phyloP scores from a whole-genome alignment of 805 yeast species.

The Lipomyces mesembrius region DNA sequence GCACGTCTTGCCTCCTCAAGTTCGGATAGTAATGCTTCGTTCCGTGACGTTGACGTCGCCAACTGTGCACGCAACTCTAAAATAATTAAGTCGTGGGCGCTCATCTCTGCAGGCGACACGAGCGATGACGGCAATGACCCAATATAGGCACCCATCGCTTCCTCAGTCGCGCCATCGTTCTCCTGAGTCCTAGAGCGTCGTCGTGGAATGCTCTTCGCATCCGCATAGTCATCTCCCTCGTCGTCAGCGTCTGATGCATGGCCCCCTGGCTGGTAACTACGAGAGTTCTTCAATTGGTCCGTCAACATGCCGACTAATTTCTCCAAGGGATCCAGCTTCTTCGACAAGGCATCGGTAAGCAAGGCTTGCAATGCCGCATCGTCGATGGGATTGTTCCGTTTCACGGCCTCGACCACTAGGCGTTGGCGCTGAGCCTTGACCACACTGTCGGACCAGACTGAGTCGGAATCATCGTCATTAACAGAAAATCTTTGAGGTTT shows the following conservation, averaged over 20 bases:
- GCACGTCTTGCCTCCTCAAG: constrained; percentile 27
- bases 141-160: not conserved
- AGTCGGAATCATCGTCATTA: constrained; percentile 24
- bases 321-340: constrained; percentile 30
- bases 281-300: constrained; percentile 27
- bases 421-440: constrained; percentile 17
- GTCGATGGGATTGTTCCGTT: constrained; percentile 10
- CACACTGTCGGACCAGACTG: constrained; percentile 22
- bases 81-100: constrained; percentile 3
- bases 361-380: constrained; percentile 19
- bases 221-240: constrained; percentile 24
- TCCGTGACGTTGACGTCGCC: constrained; percentile 13
- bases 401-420: constrained; percentile 16
- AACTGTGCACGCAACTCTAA: constrained; percentile 9
- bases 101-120: constrained; percentile 10
- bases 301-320: constrained; percentile 25
- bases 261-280: not conserved
- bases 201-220: not conserved
- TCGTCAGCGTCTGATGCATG: constrained; percentile 23
- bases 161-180: not conserved
- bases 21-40: constrained; percentile 16
- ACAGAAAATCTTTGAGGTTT: not conserved
- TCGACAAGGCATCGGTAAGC: constrained; percentile 25
- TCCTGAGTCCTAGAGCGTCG: constrained; percentile 1
- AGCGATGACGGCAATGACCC: not conserved